Conservation (phyloP, 2,329 filamentous ascomycete species). For the Samsoniella hepiali region DNA sequence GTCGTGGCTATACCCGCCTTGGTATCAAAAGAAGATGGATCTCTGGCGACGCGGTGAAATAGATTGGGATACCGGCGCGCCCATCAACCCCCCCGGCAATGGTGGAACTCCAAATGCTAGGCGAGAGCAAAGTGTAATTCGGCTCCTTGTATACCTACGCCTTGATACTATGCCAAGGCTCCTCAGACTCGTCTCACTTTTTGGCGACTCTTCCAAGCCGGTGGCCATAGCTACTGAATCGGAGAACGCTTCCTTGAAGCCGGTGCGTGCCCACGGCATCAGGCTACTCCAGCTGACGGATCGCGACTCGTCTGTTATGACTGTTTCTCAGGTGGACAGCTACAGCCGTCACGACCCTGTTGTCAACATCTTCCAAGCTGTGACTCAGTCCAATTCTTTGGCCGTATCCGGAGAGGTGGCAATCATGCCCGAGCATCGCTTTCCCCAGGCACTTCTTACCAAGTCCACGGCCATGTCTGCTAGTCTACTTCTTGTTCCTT, state of each 20-base stretch:
- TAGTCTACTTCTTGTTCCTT: slow-evolving; percentile 79
- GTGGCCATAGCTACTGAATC: slow-evolving; percentile 22
- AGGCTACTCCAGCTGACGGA: slow-evolving; percentile 84
- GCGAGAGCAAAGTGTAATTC: slow-evolving; percentile 14
- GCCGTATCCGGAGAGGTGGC: slow-evolving; percentile 78
- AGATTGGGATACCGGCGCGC: slow-evolving; percentile 65
- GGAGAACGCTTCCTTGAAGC: slow-evolving; percentile 24
- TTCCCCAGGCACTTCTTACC: slow-evolving; percentile 70
- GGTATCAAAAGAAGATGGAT: slow-evolving; percentile 51
- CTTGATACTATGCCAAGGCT: slow-evolving; percentile 80
- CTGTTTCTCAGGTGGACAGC: slow-evolving; percentile 78
- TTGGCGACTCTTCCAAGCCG: slow-evolving; percentile 50
- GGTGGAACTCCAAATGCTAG: background rate
- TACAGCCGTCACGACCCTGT: slow-evolving; percentile 73
- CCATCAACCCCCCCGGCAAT: slow-evolving; percentile 30
- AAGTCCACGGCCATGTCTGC: slow-evolving; percentile 67
- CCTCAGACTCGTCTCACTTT: slow-evolving; percentile 76
- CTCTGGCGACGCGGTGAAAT: slow-evolving; percentile 76
- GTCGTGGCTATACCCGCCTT: slow-evolving; percentile 67
- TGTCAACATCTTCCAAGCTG: slow-evolving; percentile 85
- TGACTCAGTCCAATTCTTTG: slow-evolving; percentile 77
- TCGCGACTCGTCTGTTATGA: slow-evolving; percentile 93
- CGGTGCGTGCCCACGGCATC: slow-evolving; percentile 76
- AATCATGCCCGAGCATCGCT: slow-evolving; percentile 73
- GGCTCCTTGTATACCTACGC: slow-evolving; percentile 75